Conservation (phyloP, 306 rosid genomes). For the Lupinus albus region DNA sequence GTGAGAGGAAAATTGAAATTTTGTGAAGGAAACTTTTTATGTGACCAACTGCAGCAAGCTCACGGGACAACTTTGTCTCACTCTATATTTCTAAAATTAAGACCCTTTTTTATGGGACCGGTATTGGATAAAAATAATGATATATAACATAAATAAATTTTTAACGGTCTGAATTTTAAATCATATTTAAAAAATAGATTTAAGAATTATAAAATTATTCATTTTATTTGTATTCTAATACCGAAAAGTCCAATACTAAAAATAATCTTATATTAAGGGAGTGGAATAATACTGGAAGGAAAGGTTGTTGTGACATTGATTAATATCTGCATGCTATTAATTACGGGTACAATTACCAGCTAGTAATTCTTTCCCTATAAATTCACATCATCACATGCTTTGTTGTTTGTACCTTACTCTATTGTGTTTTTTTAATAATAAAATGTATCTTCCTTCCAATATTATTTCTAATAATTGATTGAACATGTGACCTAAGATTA, state of each 20-base stretch:
- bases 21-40: neutral
- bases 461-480: no score
- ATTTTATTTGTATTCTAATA: no score
- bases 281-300: conserved; percentile 3
- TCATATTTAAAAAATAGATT: no score
- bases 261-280: conserved; percentile 25
- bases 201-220: no score
- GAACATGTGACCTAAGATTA: no score
- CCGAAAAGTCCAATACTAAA: no score
- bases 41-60: neutral
- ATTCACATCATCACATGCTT: conserved; percentile 38
- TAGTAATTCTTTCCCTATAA: conserved; percentile 14
- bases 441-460: no score
- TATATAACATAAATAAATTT: no score
- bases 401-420: conserved; percentile 8
- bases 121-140: no score
- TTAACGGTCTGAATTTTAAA: no score
- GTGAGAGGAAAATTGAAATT: neutral
- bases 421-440: no score
- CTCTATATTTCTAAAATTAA: conserved; percentile 6
- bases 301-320: conserved; percentile 41
- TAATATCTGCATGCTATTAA: conserved; percentile 17
- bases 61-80: neutral
- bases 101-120: no score
- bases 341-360: conserved; percentile 22